Base-by-base conservation (phyloP, 441 rosid genomes). In the Erodium trifolium region DNA sequence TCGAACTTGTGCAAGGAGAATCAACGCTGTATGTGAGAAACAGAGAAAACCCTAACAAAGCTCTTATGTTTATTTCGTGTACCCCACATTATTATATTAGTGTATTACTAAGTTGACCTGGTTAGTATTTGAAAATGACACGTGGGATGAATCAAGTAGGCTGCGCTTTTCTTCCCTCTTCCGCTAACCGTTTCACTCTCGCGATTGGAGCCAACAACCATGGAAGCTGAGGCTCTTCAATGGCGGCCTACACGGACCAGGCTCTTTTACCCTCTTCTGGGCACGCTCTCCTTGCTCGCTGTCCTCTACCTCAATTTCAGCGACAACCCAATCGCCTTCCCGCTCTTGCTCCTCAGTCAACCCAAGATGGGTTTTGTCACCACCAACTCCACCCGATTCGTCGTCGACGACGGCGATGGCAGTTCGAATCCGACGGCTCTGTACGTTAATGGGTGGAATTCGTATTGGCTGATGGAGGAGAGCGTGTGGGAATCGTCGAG, bases 401-500 rank as follows among this genome's bases (percentile, higher is more conserved):
- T 76, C 75, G 37, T 73, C 68, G 41, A 47, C 71, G 27, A 67
- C 41, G 76, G 29, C 17, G 71, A 49, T 5, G 70, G 31, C 4
- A 43, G 29, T 3, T 0, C 14, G 1, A 47, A 19, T 19, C 14
- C 19, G 49, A 69, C 71, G 23, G 6, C 66, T 41, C 31, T 78
- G 3, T 79, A 81, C 60, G 66, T 81, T 35, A 81, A 79, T 19
- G 84, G 84, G 27, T 81, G 82, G 80, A 81, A 81, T 14, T 79
- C 84, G 13, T 81, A 81, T 51, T 81, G 82, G 84, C 4, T 79
- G 76, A 72, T 81, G 82, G 73, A 78, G 70, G 79, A 73, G 68
- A 77, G 80, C 66, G 71, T 71, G 49, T 75, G 80, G 79, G 66
- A 66, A 7, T 5, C 67, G 7, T 77, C 78, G 18, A 75, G 79